Evolutionary conservation across 2,329 filamentous ascomycete species (phyloP), one percentile per base, ranked within the genome.

Genomic region (Stemphylium vesicarium): DNA sequence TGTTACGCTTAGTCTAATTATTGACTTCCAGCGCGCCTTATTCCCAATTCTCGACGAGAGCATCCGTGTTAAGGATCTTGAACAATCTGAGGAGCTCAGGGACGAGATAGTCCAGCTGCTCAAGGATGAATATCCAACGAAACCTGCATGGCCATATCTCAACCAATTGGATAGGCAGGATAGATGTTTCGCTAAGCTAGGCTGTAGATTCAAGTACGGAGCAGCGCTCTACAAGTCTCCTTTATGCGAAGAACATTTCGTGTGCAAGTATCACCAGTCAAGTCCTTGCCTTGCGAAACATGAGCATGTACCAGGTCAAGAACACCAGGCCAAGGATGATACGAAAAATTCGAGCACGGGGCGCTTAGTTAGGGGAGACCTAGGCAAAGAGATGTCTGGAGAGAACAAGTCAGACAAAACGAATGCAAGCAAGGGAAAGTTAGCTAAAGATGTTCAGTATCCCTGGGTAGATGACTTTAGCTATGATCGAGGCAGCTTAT

Each of bases 11-110:
- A 41, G 39, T 43, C 32, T 53, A 10, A 47, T 48, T 12, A 20
- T 18, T 18, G 33, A 53, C 50, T 53, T 53, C 18, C 5, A 43
- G 39, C 50, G 38, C 24, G 44, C 39, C n/a, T 13, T 53, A 33
- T 48, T 53, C 12, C 31, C 26, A 7, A 24, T 48, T 12, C 50
- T 53, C 7, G 9, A 48, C 20, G 33, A 53, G 15, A 8, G 29
- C n/a, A 53, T 44, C 18, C 18, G 33, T 12, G 42, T 49, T 12
- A 49, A 44, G 44, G 44, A 53, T 15, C 37, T 53, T 20, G 9
- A 43, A 22, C 18, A 53, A 20, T 53, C 44, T 8, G 12, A 18
- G 3, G 22, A 49, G 22, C 39, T 53, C 31, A 53, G 13, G 10
- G 16, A 45, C 13, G 18, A 51, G 12, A 51, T 51, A 18, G n/a